Conservation (phyloP, 305 asterid species). For the Solanum hybrid region DNA sequence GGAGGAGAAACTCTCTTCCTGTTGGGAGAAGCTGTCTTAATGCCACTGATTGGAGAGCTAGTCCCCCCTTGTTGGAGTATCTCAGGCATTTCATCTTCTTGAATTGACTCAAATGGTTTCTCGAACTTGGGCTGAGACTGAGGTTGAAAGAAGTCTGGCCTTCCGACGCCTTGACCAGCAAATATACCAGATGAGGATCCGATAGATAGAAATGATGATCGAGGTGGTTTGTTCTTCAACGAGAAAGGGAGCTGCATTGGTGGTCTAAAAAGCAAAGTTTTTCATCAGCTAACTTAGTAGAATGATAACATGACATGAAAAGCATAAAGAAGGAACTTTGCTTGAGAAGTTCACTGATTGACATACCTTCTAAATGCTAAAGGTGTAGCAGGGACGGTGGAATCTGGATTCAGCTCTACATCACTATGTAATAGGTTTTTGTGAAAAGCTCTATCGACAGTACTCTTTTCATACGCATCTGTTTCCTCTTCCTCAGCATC, state of each 20-base stretch:
- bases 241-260: constrained; percentile 38
- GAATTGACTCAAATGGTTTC: constrained; percentile 20
- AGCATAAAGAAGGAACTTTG: neutral
- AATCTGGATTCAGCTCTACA: constrained; percentile 37
- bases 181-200: constrained; percentile 42
- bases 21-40: constrained; percentile 53
- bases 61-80: constrained; percentile 33
- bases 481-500: constrained; percentile 60
- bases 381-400: constrained; percentile 69
- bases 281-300: neutral
- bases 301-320: neutral
- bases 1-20: constrained; percentile 74
- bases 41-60: constrained; percentile 31
- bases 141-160: constrained; percentile 26
- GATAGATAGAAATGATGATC: constrained; percentile 39
- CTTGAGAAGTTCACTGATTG: neutral
- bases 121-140: constrained; percentile 35
- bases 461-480: constrained; percentile 27
- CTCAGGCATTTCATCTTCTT: constrained; percentile 44
- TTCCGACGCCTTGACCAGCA: constrained; percentile 20
- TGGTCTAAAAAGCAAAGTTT: constrained; percentile 27
- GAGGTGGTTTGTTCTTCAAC: constrained; percentile 57
- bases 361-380: constrained; percentile 43
- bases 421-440: constrained; percentile 30
- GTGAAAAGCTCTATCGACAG: constrained; percentile 18